phyloP scores from a whole-genome alignment of 2,329 filamentous ascomycete genomes.

The Colletotrichum gigasporum region DNA sequence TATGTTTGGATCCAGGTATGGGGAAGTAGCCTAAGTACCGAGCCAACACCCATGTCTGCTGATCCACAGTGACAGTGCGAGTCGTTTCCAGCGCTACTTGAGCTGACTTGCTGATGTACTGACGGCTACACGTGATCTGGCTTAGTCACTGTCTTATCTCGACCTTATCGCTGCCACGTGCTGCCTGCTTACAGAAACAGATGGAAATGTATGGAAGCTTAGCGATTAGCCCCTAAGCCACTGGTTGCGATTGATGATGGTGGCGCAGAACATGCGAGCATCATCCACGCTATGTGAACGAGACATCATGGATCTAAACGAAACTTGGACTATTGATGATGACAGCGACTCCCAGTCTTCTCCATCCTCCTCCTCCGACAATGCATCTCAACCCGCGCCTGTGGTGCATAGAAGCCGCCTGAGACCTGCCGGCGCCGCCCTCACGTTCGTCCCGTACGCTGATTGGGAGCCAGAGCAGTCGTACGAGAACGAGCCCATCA shows the following conservation, averaged over 20 bases:
- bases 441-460: constrained; percentile 1
- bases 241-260: too few species aligned
- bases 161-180: too few species aligned
- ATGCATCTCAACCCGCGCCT: neutral
- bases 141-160: too few species aligned
- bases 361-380: neutral
- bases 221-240: too few species aligned
- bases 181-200: too few species aligned
- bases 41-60: too few species aligned
- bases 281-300: neutral
- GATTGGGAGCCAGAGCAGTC: constrained; percentile 7
- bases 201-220: too few species aligned
- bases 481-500: neutral
- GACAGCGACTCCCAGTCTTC: neutral
- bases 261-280: neutral
- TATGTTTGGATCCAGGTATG: neutral
- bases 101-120: too few species aligned
- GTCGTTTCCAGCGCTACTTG: too few species aligned
- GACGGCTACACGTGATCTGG: too few species aligned
- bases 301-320: neutral
- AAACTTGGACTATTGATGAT: neutral
- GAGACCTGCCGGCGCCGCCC: neutral
- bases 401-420: neutral
- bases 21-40: too few species aligned
- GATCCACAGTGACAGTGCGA: too few species aligned